Evolutionary conservation across 2,329 filamentous ascomycete genomes (phyloP).

Genomic region (Coniochaeta sp.): DNA sequence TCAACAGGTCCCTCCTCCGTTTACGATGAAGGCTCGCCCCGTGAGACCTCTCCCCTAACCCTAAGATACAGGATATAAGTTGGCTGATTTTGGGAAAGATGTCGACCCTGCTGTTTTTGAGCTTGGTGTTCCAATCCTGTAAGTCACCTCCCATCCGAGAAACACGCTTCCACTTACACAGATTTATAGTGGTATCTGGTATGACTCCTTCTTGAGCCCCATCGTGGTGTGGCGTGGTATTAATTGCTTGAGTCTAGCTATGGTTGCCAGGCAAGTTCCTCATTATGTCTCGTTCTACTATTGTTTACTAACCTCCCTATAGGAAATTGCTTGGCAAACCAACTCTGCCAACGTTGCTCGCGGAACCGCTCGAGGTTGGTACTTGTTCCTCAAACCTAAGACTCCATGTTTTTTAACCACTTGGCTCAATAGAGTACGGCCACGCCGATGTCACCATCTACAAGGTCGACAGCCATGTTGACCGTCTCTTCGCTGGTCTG

Average conservation of each 20-base stretch:
- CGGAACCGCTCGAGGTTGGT: slow-evolving; percentile 45
- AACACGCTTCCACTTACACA: slow-evolving; percentile 9
- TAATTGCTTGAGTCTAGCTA: slow-evolving; percentile 34
- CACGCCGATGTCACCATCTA: slow-evolving; percentile 60
- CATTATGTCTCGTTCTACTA: too few species aligned
- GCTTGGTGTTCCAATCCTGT: slow-evolving; percentile 54
- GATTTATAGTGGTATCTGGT: slow-evolving; percentile 19
- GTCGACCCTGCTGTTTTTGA: slow-evolving; percentile 78
- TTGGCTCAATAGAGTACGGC: slow-evolving; percentile 65
- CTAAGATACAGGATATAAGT: neutral
- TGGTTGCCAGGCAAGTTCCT: slow-evolving; percentile 25
- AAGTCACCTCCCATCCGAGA: too few species aligned
- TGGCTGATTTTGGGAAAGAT: slow-evolving; percentile 29
- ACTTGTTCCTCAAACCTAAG: neutral
- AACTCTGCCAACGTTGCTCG: slow-evolving; percentile 54
- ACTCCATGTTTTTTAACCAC: too few species aligned
- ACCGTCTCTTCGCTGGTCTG: slow-evolving; percentile 72
- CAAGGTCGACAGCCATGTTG: slow-evolving; percentile 54
- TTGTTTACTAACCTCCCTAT: neutral
- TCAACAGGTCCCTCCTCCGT: slow-evolving; percentile 52
- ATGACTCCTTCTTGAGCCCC: slow-evolving; percentile 9
- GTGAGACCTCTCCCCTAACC: slow-evolving; percentile 21
- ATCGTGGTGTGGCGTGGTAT: too few species aligned
- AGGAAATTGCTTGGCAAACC: slow-evolving; percentile 66
- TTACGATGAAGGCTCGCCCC: slow-evolving; percentile 65